A percentile compares a stretch with the other conserved stretches of the same genome.
Evolutionary conservation across 345 rosid species (phyloP).

Genomic region (sweet orange (Citrus sinensis)): DNA sequence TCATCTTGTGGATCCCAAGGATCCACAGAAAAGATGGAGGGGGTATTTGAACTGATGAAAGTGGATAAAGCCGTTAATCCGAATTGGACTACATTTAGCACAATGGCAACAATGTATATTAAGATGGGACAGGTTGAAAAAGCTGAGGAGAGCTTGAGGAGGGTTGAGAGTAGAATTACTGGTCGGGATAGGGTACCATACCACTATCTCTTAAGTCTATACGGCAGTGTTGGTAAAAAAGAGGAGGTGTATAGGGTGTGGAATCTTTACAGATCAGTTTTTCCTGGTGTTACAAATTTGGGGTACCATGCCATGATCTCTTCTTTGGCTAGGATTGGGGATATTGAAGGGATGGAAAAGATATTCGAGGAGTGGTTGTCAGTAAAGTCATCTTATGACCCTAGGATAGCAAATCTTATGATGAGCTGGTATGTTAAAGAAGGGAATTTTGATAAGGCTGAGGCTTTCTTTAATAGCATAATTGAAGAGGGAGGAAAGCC

Average conservation of each 20-base stretch:
- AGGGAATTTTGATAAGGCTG: constrained; percentile 58
- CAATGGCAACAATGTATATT: constrained; percentile 85
- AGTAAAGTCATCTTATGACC: constrained; percentile 62
- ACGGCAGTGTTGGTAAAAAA: constrained; percentile 67
- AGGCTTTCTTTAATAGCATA: constrained; percentile 57
- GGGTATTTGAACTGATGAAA: constrained; percentile 74
- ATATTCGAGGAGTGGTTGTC: constrained; percentile 78
- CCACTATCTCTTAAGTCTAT: constrained; percentile 81
- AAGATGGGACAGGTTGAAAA: constrained; percentile 68
- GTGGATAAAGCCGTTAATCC: constrained; percentile 52
- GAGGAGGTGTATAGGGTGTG: constrained; percentile 75
- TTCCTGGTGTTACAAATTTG: constrained; percentile 73
- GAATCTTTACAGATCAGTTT: constrained; percentile 72
- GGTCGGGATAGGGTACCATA: constrained; percentile 80
- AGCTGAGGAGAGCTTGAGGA: constrained; percentile 82
- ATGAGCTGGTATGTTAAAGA: constrained; percentile 59
- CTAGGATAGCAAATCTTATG: constrained; percentile 79
- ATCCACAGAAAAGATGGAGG: constrained; percentile 67
- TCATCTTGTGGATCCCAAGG: constrained; percentile 76
- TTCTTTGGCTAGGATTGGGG: constrained; percentile 60
- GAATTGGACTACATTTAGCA: constrained; percentile 92
- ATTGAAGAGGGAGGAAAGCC: constrained; percentile 76
- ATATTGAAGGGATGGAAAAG: constrained; percentile 75
- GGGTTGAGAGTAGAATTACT: constrained; percentile 74
- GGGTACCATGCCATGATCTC: constrained; percentile 83